Evolutionary conservation across 2,329 filamentous ascomycete species (phyloP).

Genomic region (Clonostachys sp.): DNA sequence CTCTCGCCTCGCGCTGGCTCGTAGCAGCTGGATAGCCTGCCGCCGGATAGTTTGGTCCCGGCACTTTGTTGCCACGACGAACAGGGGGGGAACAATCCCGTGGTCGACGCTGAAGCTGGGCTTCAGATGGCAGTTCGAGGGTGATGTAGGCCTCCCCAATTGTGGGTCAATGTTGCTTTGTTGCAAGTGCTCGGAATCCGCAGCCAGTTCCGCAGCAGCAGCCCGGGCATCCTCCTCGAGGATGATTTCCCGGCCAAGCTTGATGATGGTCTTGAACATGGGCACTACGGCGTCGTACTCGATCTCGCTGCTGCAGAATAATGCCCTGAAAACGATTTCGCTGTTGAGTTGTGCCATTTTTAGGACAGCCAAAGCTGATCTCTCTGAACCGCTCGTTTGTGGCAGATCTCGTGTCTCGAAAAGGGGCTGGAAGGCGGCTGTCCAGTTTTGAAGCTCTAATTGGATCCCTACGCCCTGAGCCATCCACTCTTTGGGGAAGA

Average conservation of each 20-base stretch:
- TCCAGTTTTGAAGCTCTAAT: slow-evolving; percentile 49
- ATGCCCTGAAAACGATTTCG: slow-evolving; percentile 53
- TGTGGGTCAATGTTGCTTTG: slow-evolving; percentile 3
- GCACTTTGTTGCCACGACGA: slow-evolving; percentile 63
- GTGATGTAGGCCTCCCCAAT: slow-evolving; percentile 17
- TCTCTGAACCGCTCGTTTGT: slow-evolving; percentile 41
- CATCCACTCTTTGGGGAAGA: slow-evolving; percentile 42
- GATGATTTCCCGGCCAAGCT: slow-evolving; percentile 54
- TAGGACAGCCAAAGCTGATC: slow-evolving; percentile 54
- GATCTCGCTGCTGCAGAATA: slow-evolving; percentile 53
- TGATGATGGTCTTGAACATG: slow-evolving; percentile 50
- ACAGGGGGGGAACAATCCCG: slow-evolving; percentile 61
- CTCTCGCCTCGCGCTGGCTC: slow-evolving; percentile 56
- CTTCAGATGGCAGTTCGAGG: slow-evolving; percentile 46
- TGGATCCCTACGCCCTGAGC: slow-evolving; percentile 43
- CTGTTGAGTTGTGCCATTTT: slow-evolving; percentile 60
- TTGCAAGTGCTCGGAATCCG: slow-evolving; percentile 26
- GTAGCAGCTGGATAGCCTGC: slow-evolving; percentile 57
- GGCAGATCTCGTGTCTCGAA: slow-evolving; percentile 42
- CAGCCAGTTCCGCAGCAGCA: slow-evolving; percentile 23
- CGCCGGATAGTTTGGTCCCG: slow-evolving; percentile 51
- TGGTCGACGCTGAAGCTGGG: slow-evolving; percentile 60
- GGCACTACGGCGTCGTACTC: slow-evolving; percentile 51
- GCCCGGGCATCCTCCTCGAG: slow-evolving; percentile 51
- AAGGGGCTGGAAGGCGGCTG: slow-evolving; percentile 49